Percentiles rank a stretch among this genome's conserved stretches.
These are phyloP conservation scores for Macrolepiota dolichaula DNA, from an alignment of 768 basidiomycete genomes.

Conservation along the genomic window DNA sequence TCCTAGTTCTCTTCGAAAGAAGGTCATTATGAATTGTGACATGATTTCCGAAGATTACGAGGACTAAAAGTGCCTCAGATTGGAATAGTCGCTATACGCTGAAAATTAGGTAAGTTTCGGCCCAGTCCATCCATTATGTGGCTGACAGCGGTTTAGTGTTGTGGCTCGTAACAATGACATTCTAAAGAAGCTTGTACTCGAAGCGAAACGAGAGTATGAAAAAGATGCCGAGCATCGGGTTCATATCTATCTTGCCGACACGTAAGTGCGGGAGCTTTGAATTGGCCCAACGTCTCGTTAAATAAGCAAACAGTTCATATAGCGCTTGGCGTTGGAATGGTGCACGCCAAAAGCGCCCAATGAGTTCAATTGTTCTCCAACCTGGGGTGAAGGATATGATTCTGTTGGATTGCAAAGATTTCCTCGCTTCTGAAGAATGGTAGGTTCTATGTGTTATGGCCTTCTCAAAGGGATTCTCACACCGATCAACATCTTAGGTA, in stretches of 20 bases:
- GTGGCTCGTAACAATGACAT: slow-evolving; percentile 88
- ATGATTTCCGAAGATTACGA: slow-evolving; percentile 57
- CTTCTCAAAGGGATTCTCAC: slow-evolving; percentile 13
- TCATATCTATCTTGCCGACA: slow-evolving; percentile 86
- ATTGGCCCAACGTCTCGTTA: slow-evolving; percentile 13
- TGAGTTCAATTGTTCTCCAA: slow-evolving; percentile 90
- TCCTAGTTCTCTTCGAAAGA: slow-evolving; percentile 12
- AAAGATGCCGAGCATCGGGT: slow-evolving; percentile 90
- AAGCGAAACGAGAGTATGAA: slow-evolving; percentile 86
- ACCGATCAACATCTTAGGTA: slow-evolving; percentile 52
- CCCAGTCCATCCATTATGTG: slow-evolving; percentile 2
- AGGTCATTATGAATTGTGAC: slow-evolving; percentile 15
- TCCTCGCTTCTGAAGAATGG: slow-evolving; percentile 83
- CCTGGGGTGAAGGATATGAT: slow-evolving; percentile 92
- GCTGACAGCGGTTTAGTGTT: slow-evolving; percentile 46
- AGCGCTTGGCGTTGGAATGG: slow-evolving; percentile 88
- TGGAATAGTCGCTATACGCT: slow-evolving; percentile 65
- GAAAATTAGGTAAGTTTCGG: slow-evolving; percentile 65
- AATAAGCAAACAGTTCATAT: slow-evolving; percentile 47
- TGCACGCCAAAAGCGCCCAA: slow-evolving; percentile 82
- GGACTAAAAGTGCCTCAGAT: slow-evolving; percentile 73
- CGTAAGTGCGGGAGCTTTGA: slow-evolving; percentile 46
- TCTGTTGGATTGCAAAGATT: slow-evolving; percentile 81
- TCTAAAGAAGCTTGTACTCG: slow-evolving; percentile 80
- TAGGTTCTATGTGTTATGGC: slow-evolving; percentile 31